These are phyloP conservation scores for Rhizopus delemar DNA, from an alignment of 371 early-diverging fungal species.

Conservation along the genomic window DNA sequence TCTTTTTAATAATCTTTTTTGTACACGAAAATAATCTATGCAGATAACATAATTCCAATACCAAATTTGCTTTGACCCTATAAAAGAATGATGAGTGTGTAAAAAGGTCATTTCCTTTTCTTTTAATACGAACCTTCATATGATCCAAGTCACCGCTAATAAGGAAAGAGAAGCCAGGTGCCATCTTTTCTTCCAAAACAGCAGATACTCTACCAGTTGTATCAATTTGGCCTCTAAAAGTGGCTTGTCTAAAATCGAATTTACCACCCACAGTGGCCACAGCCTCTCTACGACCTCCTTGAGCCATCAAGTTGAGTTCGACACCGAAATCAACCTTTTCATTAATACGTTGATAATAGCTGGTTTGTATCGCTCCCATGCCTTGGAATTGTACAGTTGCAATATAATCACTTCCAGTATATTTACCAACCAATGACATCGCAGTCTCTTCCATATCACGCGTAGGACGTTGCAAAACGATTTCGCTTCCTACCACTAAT, in stretches of 20 bases:
- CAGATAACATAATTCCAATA: constrained; percentile 77
- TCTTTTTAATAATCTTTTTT: neutral
- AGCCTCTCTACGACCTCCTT: constrained; percentile 83
- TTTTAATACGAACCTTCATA: constrained; percentile 64
- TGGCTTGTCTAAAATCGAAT: constrained; percentile 90
- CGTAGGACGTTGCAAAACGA: constrained; percentile 82
- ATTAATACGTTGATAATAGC: constrained; percentile 90
- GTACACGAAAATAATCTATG: constrained; percentile 47
- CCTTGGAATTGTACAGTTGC: constrained; percentile 84
- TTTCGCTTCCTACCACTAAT: constrained; percentile 86
- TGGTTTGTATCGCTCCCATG: constrained; percentile 80
- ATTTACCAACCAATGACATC: constrained; percentile 77
- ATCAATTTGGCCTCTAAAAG: constrained; percentile 89
- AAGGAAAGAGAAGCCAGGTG: constrained; percentile 90
- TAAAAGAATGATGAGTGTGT: constrained; percentile 17
- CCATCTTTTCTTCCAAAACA: constrained; percentile 93
- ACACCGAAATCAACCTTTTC: constrained; percentile 93
- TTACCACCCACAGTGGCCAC: constrained; percentile 94
- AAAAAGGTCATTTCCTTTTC: neutral
- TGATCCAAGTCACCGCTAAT: constrained; percentile 95
- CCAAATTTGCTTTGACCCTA: constrained; percentile 81
- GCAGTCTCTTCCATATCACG: constrained; percentile 82
- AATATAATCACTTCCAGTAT: constrained; percentile 73
- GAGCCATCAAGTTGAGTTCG: constrained; percentile 84
- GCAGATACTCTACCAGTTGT: constrained; percentile 86